phyloP scores from a whole-genome alignment of 495 filamentous ascomycete genomes.

The Xylaria bambusicola region DNA sequence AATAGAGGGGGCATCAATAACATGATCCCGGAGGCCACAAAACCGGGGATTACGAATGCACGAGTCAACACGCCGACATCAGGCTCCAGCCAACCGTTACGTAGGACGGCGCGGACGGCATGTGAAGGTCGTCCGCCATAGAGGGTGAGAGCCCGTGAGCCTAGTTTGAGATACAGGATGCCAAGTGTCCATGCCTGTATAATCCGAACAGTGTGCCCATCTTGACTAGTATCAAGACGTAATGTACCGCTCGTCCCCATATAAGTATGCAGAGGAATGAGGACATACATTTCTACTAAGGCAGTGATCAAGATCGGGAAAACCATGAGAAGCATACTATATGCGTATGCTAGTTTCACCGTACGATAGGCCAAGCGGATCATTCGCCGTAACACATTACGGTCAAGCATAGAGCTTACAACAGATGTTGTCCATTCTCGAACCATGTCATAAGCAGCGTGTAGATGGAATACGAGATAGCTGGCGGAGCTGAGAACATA shows the following conservation, averaged over 20 bases:
- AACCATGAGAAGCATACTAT: slow-evolving; percentile 67
- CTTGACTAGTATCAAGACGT: slow-evolving; percentile 25
- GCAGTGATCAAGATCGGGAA: slow-evolving; percentile 83
- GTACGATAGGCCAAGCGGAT: slow-evolving; percentile 27
- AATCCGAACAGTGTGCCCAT: slow-evolving; percentile 74
- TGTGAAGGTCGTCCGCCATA: slow-evolving; percentile 67
- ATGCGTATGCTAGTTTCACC: slow-evolving; percentile 67
- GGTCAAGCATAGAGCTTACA: slow-evolving; percentile 36
- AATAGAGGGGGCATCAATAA: slow-evolving; percentile 57
- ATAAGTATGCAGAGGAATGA: slow-evolving; percentile 87
- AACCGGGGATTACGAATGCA: slow-evolving; percentile 74
- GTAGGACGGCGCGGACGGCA: slow-evolving; percentile 73
- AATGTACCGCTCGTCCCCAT: slow-evolving; percentile 50
- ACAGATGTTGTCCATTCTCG: slow-evolving; percentile 28
- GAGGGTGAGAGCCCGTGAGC: slow-evolving; percentile 67
- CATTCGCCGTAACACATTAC: slow-evolving; percentile 35
- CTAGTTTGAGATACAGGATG: slow-evolving; percentile 86
- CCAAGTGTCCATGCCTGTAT: slow-evolving; percentile 94
- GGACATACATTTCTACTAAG: slow-evolving; percentile 82
- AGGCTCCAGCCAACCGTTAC: slow-evolving; percentile 78
- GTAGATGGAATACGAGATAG: slow-evolving; percentile 59
- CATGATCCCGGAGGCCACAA: slow-evolving; percentile 57
- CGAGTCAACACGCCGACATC: slow-evolving; percentile 77
- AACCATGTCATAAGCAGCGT: slow-evolving; percentile 43
- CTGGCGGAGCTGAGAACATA: slow-evolving; percentile 69